A percentile compares a stretch with the other conserved stretches of the same genome.
These are phyloP conservation scores for Solanum hybrid DNA, from an alignment of 305 asterid genomes.

Conservation along the genomic window DNA sequence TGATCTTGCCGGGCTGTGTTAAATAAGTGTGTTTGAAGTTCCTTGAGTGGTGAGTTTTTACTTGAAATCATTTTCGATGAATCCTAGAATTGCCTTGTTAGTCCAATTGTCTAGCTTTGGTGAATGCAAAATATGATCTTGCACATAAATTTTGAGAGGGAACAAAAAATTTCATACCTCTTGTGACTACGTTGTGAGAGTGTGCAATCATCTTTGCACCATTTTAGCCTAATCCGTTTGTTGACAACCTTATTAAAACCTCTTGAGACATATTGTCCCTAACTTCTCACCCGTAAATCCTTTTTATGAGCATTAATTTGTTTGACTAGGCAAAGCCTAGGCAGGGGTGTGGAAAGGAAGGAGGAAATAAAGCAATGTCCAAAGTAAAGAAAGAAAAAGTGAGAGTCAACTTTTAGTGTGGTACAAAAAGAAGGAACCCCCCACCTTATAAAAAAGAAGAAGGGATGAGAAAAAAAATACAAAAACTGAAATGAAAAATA, in stretches of 20 bases:
- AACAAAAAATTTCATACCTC: not conserved
- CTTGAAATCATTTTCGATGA: not conserved
- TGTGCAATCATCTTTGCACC: not conserved
- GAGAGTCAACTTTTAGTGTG: not conserved
- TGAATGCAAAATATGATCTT: not conserved
- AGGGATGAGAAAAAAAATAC: no score
- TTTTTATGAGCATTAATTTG: not conserved
- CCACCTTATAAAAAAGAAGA: not conserved
- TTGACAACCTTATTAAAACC: not conserved
- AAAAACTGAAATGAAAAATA: no score
- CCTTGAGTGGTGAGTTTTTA: not conserved
- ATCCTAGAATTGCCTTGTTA: not conserved
- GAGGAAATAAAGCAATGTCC: not conserved
- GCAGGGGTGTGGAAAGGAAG: not conserved
- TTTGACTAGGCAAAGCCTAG: not conserved
- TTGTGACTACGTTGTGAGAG: not conserved
- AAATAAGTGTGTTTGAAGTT: not conserved
- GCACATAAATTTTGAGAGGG: not conserved
- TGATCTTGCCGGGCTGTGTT: not conserved
- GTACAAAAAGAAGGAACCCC: not conserved
- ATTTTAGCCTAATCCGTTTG: not conserved
- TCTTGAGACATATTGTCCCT: not conserved
- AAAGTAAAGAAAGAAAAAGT: not conserved
- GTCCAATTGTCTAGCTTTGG: not conserved
- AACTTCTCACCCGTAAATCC: not conserved